Conservation (phyloP, 331 rosid species). For the Ulmus americana region DNA sequence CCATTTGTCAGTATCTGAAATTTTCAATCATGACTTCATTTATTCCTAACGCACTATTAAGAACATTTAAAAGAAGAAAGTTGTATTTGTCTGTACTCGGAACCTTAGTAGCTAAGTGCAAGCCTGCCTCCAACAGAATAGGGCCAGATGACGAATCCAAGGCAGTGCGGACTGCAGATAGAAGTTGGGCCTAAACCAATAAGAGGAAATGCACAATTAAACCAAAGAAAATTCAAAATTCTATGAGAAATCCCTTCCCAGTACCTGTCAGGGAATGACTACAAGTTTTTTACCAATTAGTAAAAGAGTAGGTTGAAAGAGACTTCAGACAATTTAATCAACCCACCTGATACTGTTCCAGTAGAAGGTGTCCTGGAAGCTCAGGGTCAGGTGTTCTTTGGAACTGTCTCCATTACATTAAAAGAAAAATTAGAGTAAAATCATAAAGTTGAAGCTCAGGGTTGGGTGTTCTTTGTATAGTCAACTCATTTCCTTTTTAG, state of each 20-base stretch:
- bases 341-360: slow-evolving; percentile 91
- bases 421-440: slow-evolving; percentile 10
- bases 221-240: background rate
- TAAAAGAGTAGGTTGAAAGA: background rate
- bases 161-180: slow-evolving; percentile 93
- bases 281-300: background rate
- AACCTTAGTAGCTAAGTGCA: slow-evolving; percentile 97
- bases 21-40: slow-evolving; percentile 21
- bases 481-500: too few relatives aligned
- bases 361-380: slow-evolving; percentile 91
- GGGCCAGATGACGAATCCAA: slow-evolving; percentile 87
- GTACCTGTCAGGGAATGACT: background rate
- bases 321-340: background rate
- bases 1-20: slow-evolving; percentile 89
- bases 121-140: slow-evolving; percentile 88
- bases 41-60: slow-evolving; percentile 2
- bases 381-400: slow-evolving; percentile 75
- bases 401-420: slow-evolving; percentile 56
- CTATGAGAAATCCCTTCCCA: background rate
- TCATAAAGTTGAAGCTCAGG: background rate
- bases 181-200: slow-evolving; percentile 78
- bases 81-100: slow-evolving; percentile 4
- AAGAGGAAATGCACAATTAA: slow-evolving; percentile 7
- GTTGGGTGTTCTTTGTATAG: too few relatives aligned
- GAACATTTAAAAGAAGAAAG: slow-evolving; percentile 11